Evolutionary conservation across 345 rosid species (phyloP).

Genomic region (Gossypium anomalum): DNA sequence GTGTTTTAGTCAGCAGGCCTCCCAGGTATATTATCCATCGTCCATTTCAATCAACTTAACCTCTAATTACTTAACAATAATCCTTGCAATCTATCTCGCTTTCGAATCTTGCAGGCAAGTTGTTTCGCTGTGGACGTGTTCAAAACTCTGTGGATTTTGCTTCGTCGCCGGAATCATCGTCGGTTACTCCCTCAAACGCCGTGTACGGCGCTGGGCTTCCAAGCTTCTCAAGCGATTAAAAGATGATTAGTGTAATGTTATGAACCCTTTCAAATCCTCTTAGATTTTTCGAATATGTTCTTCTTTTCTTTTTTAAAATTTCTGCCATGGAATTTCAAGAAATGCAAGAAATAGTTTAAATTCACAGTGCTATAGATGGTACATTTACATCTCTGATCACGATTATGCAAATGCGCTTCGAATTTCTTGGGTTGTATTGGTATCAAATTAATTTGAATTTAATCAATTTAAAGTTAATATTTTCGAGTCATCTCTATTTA

Average conservation of each 20-base stretch:
- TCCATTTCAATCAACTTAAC: not conserved
- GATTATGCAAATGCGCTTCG: too few species aligned
- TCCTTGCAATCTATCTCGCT: not conserved
- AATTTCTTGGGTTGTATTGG: too few species aligned
- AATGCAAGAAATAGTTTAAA: not conserved
- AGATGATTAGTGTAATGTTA: not conserved
- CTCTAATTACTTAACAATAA: not conserved
- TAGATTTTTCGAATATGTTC: not conserved
- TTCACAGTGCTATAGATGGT: not conserved
- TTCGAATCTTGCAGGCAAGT: conserved; percentile 35
- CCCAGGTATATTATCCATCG: conserved; percentile 38
- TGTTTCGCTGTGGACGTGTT: conserved; percentile 65
- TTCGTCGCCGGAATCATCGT: conserved; percentile 72
- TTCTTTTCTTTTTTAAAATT: not conserved
- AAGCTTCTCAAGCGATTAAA: conserved; percentile 33
- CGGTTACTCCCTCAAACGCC: conserved; percentile 69
- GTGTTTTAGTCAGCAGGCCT: conserved; percentile 35
- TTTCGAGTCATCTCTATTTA: too few species aligned
- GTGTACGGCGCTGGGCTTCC: conserved; percentile 72
- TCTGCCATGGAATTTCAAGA: not conserved
- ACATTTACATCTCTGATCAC: too few species aligned
- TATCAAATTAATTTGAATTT: too few species aligned
- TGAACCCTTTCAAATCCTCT: not conserved
- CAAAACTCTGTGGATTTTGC: conserved; percentile 74
- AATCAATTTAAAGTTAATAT: too few species aligned